Base-by-base conservation (phyloP, 257 asterid genomes). In the Leonotis leonurus region DNA sequence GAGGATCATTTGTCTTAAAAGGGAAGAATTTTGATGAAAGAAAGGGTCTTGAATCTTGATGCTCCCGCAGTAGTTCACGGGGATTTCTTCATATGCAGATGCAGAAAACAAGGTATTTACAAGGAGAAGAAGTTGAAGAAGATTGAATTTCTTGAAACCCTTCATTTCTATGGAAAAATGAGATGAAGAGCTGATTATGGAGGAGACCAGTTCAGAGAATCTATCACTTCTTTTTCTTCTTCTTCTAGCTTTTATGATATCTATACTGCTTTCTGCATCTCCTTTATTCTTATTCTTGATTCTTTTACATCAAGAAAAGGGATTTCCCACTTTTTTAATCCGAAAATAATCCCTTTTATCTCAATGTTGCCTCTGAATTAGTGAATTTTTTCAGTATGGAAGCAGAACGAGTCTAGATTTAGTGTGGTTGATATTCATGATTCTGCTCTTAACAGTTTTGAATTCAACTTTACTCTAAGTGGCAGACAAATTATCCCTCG, bases 111-210 rank as follows among this genome's bases (percentile, higher is more conserved):
- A 27, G 11, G 67, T 18, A 6, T 22, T 64, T 2, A 70, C 6
- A 12, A 71, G 39, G 56, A 73, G 54, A 25, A 83, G 14, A 22
- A 78, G 70, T 30, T 36, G 69, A 46, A 72, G 70, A 59, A 74
- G 70, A 57, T 46, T 57, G 40, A 64, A 33, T 70, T 73, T 81
- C 63, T 72, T 81, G 74, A 73, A 70, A 43, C 50, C 58, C 41
- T 76, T 61, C 81, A 84, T 74, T 60, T 30, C 35, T n/a, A 0
- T 21, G 9, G 6, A 55, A 41, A 32, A 26, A 58, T 50, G 67
- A 27, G 64, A 29, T 25, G 49, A 33, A 64, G 49, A 63, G 53
- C 16, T 17, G 17, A 73, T 60, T 1, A 20, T 46, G 49, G 40
- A 39, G 50, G n/a, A n/a, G n/a, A 24, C 25, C 1, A 13, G 14